Conservation (phyloP, 345 rosid species). For the Camelina hispida region DNA sequence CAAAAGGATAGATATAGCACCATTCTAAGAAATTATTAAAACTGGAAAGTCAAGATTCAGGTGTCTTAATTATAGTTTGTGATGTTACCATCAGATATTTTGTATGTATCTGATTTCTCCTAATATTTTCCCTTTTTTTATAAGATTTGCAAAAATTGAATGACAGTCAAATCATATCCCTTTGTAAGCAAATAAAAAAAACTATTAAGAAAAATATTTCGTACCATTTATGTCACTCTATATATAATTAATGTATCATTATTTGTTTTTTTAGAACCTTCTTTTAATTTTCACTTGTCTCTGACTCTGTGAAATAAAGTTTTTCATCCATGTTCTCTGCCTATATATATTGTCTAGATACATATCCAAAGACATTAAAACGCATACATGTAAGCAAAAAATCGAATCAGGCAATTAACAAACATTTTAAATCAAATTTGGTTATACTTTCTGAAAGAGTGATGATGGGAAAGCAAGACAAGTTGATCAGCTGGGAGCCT, state of each 20-base stretch:
- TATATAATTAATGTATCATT: no score
- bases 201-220: not conserved
- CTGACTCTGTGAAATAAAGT: no score
- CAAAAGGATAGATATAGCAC: not conserved
- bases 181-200: no score
- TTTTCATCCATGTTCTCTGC: no score
- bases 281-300: no score
- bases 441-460: constrained; percentile 7
- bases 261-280: no score
- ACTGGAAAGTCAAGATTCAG: not conserved
- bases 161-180: not conserved
- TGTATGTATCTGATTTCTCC: not conserved
- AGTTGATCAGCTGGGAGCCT: no score
- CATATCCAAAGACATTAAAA: no score
- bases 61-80: not conserved
- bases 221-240: constrained; percentile 11
- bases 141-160: constrained; percentile 23
- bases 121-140: not conserved
- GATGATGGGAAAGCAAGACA: no score
- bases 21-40: not conserved
- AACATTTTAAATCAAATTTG: not conserved
- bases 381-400: no score
- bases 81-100: not conserved
- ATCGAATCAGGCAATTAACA: no score
- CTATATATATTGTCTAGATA: no score